Conservation (phyloP, 495 filamentous ascomycete species). For the Parathielavia hyrcaniae region DNA sequence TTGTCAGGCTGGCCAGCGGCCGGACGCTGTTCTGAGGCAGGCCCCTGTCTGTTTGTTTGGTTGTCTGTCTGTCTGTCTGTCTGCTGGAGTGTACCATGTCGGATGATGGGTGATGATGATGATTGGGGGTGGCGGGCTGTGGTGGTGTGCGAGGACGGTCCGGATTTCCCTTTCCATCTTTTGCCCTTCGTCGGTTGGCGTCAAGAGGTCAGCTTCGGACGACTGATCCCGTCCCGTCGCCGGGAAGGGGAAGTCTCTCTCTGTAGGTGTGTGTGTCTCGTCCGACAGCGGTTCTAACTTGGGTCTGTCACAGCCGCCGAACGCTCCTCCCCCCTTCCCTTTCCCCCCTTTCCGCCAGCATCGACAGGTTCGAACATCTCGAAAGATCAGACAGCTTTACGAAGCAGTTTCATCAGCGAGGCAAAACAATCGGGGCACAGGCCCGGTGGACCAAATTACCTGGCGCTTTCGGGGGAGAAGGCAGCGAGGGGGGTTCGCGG, state of each 20-base stretch:
- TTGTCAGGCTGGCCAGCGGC: slow-evolving; percentile 71
- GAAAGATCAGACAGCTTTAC: background rate
- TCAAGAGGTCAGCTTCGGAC: background rate
- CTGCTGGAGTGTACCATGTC: too few relatives aligned
- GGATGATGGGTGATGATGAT: too few relatives aligned
- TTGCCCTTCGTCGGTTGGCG: background rate
- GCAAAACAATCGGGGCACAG: background rate
- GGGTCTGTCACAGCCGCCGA: too few relatives aligned
- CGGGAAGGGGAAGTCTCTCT: too few relatives aligned
- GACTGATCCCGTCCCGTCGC: too few relatives aligned
- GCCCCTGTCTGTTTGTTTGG: too few relatives aligned
- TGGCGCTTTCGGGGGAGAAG: background rate
- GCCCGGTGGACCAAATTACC: slow-evolving; percentile 1
- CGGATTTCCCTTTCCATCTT: too few relatives aligned
- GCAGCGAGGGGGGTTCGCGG: background rate
- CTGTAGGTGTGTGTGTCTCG: too few relatives aligned
- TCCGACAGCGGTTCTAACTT: too few relatives aligned
- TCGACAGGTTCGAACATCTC: background rate
- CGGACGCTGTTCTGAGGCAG: slow-evolving; percentile 54
- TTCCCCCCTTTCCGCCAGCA: too few relatives aligned
- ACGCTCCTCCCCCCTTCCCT: too few relatives aligned
- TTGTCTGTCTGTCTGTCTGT: too few relatives aligned
- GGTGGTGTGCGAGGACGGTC: background rate
- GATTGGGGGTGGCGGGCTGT: background rate
- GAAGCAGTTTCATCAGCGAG: background rate